Conservation (phyloP, 805 yeast genomes). For the Suhomyces xylopsoci region DNA sequence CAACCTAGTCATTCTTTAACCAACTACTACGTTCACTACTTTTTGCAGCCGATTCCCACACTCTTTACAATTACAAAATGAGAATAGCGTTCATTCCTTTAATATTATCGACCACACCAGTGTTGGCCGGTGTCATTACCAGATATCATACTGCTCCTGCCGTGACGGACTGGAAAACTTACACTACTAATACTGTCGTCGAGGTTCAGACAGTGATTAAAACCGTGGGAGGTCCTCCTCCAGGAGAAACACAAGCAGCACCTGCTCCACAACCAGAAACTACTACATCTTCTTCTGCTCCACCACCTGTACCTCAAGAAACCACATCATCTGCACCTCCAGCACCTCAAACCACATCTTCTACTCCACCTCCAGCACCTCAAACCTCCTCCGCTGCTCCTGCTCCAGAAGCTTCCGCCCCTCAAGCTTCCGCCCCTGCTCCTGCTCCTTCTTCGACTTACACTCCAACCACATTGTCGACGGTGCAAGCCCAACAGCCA, state of each 20-base stretch:
- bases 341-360: neutral
- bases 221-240: conserved; percentile 20
- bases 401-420: neutral
- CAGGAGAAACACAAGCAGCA: conserved; percentile 8
- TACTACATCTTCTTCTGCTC: conserved; percentile 10
- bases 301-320: neutral
- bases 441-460: conserved; percentile 7
- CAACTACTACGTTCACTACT: neutral
- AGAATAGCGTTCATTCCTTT: neutral
- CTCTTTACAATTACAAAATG: neutral
- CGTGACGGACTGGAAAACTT: conserved; percentile 22
- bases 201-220: conserved; percentile 10
- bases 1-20: neutral
- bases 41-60: neutral
- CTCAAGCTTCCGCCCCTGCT: conserved; percentile 2
- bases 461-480: conserved; percentile 9
- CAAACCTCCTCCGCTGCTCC: neutral
- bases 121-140: conserved; percentile 8
- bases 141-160: conserved; percentile 26
- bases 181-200: conserved; percentile 15
- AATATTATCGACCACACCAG: neutral
- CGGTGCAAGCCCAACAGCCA: conserved; percentile 11
- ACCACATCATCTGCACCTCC: conserved; percentile 1
- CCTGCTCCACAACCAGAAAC: conserved; percentile 1
- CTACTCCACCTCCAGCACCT: neutral